These are phyloP conservation scores for Pseudogymnoascus verrucosus DNA, from an alignment of 2,329 filamentous ascomycete genomes.

Conservation along the genomic window DNA sequence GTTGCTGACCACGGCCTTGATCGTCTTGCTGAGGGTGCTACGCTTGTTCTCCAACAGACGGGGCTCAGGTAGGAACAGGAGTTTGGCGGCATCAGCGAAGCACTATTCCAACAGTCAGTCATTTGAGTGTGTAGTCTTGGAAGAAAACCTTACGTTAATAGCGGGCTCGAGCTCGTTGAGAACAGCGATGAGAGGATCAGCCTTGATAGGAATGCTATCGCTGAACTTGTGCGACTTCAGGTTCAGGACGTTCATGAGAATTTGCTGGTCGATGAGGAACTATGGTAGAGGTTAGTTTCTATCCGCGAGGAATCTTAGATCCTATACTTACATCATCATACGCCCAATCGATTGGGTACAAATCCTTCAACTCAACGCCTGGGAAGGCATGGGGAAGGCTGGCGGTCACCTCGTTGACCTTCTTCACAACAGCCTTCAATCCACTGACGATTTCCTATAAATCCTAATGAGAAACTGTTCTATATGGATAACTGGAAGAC, in stretches of 20 bases:
- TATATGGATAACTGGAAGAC: not conserved
- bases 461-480: not conserved
- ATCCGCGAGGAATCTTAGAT: not conserved
- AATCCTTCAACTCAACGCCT: not conserved
- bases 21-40: not conserved
- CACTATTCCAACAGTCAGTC: not conserved
- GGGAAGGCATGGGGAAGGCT: not conserved
- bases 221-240: not conserved
- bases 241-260: constrained; percentile 7
- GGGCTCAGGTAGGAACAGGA: not conserved
- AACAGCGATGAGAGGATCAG: not conserved
- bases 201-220: not conserved
- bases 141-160: not conserved
- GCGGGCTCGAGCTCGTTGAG: not conserved
- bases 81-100: not conserved
- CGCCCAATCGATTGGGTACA: constrained; percentile 1
- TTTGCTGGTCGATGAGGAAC: constrained; percentile 2
- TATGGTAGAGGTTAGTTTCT: not conserved
- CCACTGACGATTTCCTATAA: constrained; percentile 1
- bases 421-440: not conserved
- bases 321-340: constrained; percentile 2
- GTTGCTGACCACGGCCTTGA: not conserved
- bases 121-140: not conserved
- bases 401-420: not conserved
- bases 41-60: not conserved